Conservation (phyloP, 1,139 yeast species). For the Lodderomyces jiufengensis region DNA sequence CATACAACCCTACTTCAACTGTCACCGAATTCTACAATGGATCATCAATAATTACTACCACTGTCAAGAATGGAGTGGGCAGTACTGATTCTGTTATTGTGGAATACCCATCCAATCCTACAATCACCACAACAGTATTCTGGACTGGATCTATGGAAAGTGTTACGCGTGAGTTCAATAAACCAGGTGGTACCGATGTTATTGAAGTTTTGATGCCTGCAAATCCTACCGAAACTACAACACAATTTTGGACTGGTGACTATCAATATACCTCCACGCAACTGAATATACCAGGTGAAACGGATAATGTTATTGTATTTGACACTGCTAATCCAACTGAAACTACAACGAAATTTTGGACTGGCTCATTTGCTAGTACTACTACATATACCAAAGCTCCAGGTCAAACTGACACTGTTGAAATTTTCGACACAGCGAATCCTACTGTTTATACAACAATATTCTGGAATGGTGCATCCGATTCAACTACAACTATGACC, state of each 20-base stretch:
- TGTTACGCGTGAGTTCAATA: slow-evolving; percentile 15
- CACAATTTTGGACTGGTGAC: slow-evolving; percentile 2
- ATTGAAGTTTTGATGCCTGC: slow-evolving; percentile 14
- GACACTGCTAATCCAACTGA: slow-evolving; percentile 8
- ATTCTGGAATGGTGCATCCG: slow-evolving; percentile 14
- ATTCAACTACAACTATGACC: slow-evolving; percentile 9
- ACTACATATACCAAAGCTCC: slow-evolving; percentile 7
- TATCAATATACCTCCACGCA: slow-evolving; percentile 4
- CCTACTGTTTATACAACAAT: slow-evolving; percentile 7
- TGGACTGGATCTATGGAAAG: slow-evolving; percentile 14
- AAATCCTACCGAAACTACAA: slow-evolving; percentile 2
- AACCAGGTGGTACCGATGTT: slow-evolving; percentile 8
- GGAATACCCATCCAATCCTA: slow-evolving; percentile 17
- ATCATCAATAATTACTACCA: background rate
- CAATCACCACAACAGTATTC: slow-evolving; percentile 11
- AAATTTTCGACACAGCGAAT: slow-evolving; percentile 14
- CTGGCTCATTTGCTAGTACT: slow-evolving; percentile 11
- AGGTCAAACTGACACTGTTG: slow-evolving; percentile 14
- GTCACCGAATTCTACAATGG: slow-evolving; percentile 5
- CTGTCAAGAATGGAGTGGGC: slow-evolving; percentile 5
- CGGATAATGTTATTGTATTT: slow-evolving; percentile 15
- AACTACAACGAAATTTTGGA: slow-evolving; percentile 4
- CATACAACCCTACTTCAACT: slow-evolving; percentile 15
- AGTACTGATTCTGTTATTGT: slow-evolving; percentile 19
- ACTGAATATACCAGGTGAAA: slow-evolving; percentile 7